A percentile compares a stretch with the other conserved stretches of the same genome.
These are phyloP conservation scores for Hirsutella minnesotensis DNA, from an alignment of 2,329 filamentous ascomycete genomes.

Conservation along the genomic window DNA sequence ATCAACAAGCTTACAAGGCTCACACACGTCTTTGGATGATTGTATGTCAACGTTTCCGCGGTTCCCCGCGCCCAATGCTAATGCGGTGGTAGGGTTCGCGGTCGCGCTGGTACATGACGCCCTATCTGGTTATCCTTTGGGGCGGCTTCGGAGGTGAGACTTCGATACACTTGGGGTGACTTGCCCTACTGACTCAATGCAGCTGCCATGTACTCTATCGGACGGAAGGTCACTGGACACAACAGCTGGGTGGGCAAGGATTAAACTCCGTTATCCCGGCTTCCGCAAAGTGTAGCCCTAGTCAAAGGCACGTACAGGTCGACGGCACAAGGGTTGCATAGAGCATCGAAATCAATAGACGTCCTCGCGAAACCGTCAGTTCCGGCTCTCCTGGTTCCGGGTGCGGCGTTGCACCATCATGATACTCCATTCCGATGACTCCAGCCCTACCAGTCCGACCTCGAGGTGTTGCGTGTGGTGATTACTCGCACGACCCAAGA, in stretches of 20 bases:
- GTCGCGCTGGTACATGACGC: slow-evolving; percentile 52
- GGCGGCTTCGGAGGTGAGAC: slow-evolving; percentile 50
- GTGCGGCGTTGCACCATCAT: too few relatives aligned
- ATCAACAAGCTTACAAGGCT: slow-evolving; percentile 60
- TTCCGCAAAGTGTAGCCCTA: neutral
- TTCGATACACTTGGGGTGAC: neutral
- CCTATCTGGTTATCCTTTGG: slow-evolving; percentile 56
- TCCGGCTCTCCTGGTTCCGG: too few relatives aligned
- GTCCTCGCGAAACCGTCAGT: too few relatives aligned
- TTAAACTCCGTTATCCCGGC: slow-evolving; percentile 22
- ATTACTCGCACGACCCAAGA: too few relatives aligned
- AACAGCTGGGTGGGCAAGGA: slow-evolving; percentile 63
- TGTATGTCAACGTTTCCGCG: slow-evolving; percentile 37
- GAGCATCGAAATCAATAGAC: too few relatives aligned
- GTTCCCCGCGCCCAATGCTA: slow-evolving; percentile 2
- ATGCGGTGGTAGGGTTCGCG: slow-evolving; percentile 41
- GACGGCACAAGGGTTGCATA: too few relatives aligned
- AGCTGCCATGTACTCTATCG: slow-evolving; percentile 59
- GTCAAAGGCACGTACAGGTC: neutral
- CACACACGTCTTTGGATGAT: slow-evolving; percentile 67
- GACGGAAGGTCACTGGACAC: slow-evolving; percentile 62
- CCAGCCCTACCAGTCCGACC: too few relatives aligned
- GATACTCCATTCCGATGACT: too few relatives aligned
- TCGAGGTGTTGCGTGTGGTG: too few relatives aligned
- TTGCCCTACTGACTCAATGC: slow-evolving; percentile 10